Evolutionary conservation across 2,329 filamentous ascomycete genomes (phyloP).

Genomic region (Epichloe amarillans): DNA sequence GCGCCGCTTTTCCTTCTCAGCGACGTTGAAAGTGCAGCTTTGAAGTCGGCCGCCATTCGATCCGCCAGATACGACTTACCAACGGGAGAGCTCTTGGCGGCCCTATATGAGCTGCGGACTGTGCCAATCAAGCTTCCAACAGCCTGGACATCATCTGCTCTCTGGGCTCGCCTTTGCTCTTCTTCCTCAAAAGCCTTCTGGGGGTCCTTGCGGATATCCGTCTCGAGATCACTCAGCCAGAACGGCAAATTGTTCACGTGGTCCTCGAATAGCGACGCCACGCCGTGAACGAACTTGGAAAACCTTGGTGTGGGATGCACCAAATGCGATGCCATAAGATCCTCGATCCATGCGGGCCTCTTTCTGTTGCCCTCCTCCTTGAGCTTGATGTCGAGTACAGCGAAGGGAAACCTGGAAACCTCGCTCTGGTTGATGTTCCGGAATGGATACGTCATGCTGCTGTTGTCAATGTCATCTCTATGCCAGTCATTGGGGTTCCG

Average conservation of each 20-base stretch:
- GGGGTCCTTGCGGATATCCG: constrained; percentile 91
- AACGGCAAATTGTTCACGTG: constrained; percentile 93
- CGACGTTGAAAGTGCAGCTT: constrained; percentile 18
- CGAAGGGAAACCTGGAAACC: constrained; percentile 79
- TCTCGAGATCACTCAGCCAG: constrained; percentile 86
- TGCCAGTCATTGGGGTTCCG: constrained; percentile 86
- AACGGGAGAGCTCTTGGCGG: constrained; percentile 51
- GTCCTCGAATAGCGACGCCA: constrained; percentile 85
- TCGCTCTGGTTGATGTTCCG: constrained; percentile 78
- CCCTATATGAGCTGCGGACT: constrained; percentile 39
- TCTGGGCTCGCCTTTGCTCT: constrained; percentile 67
- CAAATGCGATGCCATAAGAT: constrained; percentile 84
- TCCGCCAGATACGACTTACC: constrained; percentile 52
- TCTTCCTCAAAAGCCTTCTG: constrained; percentile 84
- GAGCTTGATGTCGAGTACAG: constrained; percentile 85
- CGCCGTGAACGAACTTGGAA: constrained; percentile 93
- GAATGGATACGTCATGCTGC: constrained; percentile 77
- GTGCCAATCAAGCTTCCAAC: constrained; percentile 76
- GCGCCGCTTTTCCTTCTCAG: constrained; percentile 14
- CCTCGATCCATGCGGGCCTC: constrained; percentile 73
- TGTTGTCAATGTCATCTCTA: constrained; percentile 74
- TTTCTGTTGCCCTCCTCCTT: constrained; percentile 52
- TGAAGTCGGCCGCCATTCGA: constrained; percentile 34
- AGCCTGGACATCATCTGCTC: constrained; percentile 74
- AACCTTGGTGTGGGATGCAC: constrained; percentile 83